A percentile compares a stretch with the other conserved stretches of the same genome.
Evolutionary conservation across 1,284 basidiomycete genomes (phyloP).

Genomic region (Termitomyces sp.): DNA sequence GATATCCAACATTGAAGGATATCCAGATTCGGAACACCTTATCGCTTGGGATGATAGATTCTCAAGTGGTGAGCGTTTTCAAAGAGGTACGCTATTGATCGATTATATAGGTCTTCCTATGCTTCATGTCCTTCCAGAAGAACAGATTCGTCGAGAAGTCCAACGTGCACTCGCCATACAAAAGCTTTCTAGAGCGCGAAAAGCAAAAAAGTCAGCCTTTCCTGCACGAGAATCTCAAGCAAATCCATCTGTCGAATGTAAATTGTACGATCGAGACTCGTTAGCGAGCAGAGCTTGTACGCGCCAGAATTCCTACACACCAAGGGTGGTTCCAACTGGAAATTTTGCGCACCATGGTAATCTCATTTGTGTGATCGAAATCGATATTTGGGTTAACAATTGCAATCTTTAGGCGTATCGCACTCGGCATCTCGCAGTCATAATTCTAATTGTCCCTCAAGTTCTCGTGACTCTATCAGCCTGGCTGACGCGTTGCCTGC

Average conservation of each 20-base stretch:
- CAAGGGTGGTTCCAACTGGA: neutral
- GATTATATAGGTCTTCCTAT: neutral
- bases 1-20: neutral
- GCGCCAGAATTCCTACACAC: neutral
- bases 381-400: neutral
- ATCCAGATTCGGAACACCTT: slow-evolving; percentile 7
- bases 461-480: neutral
- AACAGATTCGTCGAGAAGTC: slow-evolving; percentile 9
- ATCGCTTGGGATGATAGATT: slow-evolving; percentile 4
- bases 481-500: neutral
- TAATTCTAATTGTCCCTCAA: neutral
- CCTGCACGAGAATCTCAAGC: neutral
- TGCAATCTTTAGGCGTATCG: neutral
- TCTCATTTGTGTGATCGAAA: neutral
- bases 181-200: slow-evolving; percentile 4
- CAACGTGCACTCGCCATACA: slow-evolving; percentile 3
- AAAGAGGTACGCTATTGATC: neutral
- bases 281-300: neutral
- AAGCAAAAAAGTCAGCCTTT: neutral
- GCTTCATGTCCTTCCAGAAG: neutral
- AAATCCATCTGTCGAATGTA: neutral
- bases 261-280: neutral
- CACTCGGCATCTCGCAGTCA: neutral
- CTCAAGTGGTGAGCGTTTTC: slow-evolving; percentile 2
- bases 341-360: neutral